Conservation (phyloP, 2,329 filamentous ascomycete genomes). For the Pseudomassariella vexata region DNA sequence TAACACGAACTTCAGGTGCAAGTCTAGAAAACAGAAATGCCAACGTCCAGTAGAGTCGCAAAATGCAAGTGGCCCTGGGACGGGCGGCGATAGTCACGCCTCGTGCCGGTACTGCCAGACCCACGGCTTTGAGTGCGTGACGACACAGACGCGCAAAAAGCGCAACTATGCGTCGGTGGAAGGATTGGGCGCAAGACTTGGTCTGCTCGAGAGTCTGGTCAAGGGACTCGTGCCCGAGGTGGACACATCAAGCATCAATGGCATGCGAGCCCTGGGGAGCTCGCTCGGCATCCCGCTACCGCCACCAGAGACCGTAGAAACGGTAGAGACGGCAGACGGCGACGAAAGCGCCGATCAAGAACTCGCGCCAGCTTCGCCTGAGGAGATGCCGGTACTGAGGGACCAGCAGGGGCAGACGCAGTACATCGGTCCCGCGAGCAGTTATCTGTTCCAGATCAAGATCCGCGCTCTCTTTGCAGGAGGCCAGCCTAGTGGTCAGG, state of each 20-base stretch:
- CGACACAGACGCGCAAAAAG: conserved; percentile 38
- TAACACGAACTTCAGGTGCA: conserved; percentile 25
- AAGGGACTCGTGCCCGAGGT: conserved; percentile 35
- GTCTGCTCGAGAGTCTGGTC: conserved; percentile 35
- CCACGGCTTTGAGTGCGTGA: conserved; percentile 33
- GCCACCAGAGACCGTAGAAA: conserved; percentile 13
- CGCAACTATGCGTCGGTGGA: conserved; percentile 36
- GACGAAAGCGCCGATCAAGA: conserved; percentile 12
- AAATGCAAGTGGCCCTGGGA: neutral
- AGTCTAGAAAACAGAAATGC: conserved; percentile 40
- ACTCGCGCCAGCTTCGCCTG: too few relatives aligned
- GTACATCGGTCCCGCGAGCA: conserved; percentile 36
- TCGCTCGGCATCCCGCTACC: conserved; percentile 33
- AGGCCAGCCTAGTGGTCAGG: conserved; percentile 16
- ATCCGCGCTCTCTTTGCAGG: conserved; percentile 29
- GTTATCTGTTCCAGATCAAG: conserved; percentile 34
- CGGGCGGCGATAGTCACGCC: conserved; percentile 20
- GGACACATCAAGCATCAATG: conserved; percentile 32
- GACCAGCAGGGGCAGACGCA: conserved; percentile 38
- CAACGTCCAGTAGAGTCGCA: conserved; percentile 21
- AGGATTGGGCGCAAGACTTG: conserved; percentile 30
- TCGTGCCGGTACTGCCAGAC: conserved; percentile 34
- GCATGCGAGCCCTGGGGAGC: conserved; percentile 29
- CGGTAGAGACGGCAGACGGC: conserved; percentile 8
- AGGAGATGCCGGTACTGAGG: conserved; percentile 28